Evolutionary conservation across 2,329 filamentous ascomycete species (phyloP).

Genomic region (Fusarium sp.): DNA sequence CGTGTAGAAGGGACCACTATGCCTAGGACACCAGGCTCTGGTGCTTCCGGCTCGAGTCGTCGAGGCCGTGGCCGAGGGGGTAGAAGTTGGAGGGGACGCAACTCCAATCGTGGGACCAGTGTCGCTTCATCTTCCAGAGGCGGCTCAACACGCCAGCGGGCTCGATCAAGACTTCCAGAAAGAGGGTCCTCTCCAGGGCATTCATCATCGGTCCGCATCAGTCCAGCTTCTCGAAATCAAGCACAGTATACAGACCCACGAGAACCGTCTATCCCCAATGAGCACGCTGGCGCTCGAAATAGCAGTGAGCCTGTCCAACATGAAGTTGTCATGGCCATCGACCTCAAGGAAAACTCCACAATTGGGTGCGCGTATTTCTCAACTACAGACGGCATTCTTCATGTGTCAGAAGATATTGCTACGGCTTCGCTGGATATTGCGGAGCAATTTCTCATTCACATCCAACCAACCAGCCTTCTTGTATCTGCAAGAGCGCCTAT

Average conservation of each 20-base stretch:
- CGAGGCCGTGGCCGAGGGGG: slow-evolving; percentile 15
- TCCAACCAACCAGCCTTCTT: slow-evolving; percentile 66
- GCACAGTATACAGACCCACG: not conserved
- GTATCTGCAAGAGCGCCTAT: slow-evolving; percentile 61
- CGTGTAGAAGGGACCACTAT: not conserved
- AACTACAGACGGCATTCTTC: slow-evolving; percentile 74
- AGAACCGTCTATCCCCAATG: not conserved
- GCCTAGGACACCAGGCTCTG: slow-evolving; percentile 16
- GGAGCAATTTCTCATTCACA: slow-evolving; percentile 68
- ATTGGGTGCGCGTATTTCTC: slow-evolving; percentile 89
- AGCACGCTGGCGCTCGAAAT: slow-evolving; percentile 3
- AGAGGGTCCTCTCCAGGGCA: not conserved
- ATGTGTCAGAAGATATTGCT: slow-evolving; percentile 80
- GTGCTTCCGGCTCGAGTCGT: slow-evolving; percentile 9
- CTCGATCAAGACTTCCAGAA: not conserved
- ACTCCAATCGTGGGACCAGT: not conserved
- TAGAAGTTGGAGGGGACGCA: slow-evolving; percentile 1
- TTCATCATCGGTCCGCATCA: not conserved
- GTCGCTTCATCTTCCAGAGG: slow-evolving; percentile 14
- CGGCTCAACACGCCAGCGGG: not conserved
- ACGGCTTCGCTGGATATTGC: slow-evolving; percentile 75
- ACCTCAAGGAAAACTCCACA: slow-evolving; percentile 75
- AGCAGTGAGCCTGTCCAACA: slow-evolving; percentile 27
- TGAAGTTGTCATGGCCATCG: slow-evolving; percentile 83
- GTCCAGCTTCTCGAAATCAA: not conserved